Evolutionary conservation across 805 yeast genomes (phyloP).

Genomic region (Candida boidinii): DNA sequence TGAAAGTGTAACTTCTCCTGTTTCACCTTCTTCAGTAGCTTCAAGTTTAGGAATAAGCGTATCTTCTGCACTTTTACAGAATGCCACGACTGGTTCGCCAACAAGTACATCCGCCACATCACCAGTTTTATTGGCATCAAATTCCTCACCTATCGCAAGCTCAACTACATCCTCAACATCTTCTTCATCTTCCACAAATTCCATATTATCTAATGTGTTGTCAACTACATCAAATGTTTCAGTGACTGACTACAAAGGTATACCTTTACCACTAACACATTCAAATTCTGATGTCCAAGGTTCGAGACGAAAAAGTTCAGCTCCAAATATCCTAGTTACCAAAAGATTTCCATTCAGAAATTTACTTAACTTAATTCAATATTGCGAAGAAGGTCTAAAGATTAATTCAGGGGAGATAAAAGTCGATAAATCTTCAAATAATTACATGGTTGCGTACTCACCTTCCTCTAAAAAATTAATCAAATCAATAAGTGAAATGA

Average conservation of each 20-base stretch:
- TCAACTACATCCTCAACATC: too few relatives aligned
- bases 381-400: conserved; percentile 66
- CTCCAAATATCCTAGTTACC: conserved; percentile 28
- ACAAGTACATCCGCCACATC: too few relatives aligned
- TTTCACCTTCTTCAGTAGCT: conserved; percentile 9
- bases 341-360: conserved; percentile 56
- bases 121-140: too few relatives aligned
- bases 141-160: too few relatives aligned
- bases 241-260: conserved; percentile 47
- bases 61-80: too few relatives aligned
- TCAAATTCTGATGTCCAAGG: conserved; percentile 14
- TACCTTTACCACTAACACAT: conserved; percentile 30
- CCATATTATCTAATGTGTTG: conserved; percentile 5
- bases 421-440: conserved; percentile 12
- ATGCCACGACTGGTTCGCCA: too few relatives aligned
- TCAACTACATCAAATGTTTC: too few relatives aligned
- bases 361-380: conserved; percentile 45
- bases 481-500: conserved; percentile 29
- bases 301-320: conserved; percentile 30
- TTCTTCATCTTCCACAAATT: too few relatives aligned
- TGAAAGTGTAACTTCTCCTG: background rate
- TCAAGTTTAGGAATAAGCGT: conserved; percentile 9
- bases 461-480: conserved; percentile 57
- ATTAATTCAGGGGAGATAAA: conserved; percentile 65
- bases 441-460: conserved; percentile 31